These are phyloP conservation scores for Euphorbia schlechtendalii DNA, from an alignment of 441 rosid genomes.

Conservation along the genomic window DNA sequence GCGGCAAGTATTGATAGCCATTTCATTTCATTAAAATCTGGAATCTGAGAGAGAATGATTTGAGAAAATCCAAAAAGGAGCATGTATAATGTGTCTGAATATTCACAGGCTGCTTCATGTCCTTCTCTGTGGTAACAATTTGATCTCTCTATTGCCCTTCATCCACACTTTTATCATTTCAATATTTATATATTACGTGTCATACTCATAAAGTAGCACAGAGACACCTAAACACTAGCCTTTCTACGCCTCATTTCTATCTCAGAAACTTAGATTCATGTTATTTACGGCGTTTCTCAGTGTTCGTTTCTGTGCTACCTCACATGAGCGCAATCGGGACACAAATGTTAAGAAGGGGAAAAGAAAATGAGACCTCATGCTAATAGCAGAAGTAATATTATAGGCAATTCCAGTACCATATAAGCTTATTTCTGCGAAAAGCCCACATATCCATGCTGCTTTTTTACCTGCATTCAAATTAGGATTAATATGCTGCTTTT, in stretches of 20 bases:
- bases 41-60: conserved; percentile 47
- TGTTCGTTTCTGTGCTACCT: no score
- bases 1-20: conserved; percentile 58
- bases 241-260: no score
- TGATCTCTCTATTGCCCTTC: conserved; percentile 57
- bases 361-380: conserved; percentile 30
- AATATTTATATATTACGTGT: no score
- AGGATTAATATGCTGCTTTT: no score
- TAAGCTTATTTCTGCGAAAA: conserved; percentile 23
- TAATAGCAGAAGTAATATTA: conserved; percentile 41
- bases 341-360: background rate
- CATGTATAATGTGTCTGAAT: conserved; percentile 37
- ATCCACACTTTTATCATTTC: background rate
- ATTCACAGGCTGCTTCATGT: conserved; percentile 37
- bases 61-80: conserved; percentile 43
- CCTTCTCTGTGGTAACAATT: conserved; percentile 59
- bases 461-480: conserved; percentile 29
- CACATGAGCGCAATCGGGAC: no score
- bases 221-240: no score
- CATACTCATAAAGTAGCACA: no score
- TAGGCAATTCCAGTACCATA: conserved; percentile 39
- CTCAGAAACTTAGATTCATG: no score
- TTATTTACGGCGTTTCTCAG: no score
- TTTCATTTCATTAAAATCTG: conserved; percentile 48
- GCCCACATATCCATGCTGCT: conserved; percentile 27